These are phyloP conservation scores for Arxiozyma bovina DNA, from an alignment of 1,139 yeast species.

Conservation along the genomic window DNA sequence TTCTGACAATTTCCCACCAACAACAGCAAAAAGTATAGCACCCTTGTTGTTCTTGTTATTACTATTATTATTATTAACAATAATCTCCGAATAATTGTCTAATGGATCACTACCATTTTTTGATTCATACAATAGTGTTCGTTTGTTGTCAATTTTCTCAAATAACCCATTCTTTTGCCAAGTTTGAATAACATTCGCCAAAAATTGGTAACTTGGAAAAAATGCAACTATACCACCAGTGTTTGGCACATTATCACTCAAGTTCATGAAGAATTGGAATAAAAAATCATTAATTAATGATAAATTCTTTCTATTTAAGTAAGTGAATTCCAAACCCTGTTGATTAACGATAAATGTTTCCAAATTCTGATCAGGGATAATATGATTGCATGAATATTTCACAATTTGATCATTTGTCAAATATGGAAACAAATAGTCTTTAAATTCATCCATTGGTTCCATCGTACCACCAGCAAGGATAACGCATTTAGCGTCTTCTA, in stretches of 20 bases:
- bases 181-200: constrained; percentile 39
- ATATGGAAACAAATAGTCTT: constrained; percentile 57
- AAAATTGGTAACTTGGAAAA: constrained; percentile 76
- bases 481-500: constrained; percentile 60
- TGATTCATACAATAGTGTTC: constrained; percentile 52
- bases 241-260: constrained; percentile 46
- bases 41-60: too few species aligned
- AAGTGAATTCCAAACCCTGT: constrained; percentile 57
- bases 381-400: constrained; percentile 72
- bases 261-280: constrained; percentile 41
- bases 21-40: constrained; percentile 72
- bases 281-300: constrained; percentile 40
- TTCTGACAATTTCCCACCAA: constrained; percentile 90
- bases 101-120: constrained; percentile 42
- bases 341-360: constrained; percentile 47
- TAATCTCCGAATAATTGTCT: constrained; percentile 40
- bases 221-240: constrained; percentile 64
- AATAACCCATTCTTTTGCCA: constrained; percentile 44
- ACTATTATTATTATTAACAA: constrained; percentile 14
- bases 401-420: constrained; percentile 38
- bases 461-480: constrained; percentile 92
- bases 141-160: constrained; percentile 32
- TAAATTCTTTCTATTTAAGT: constrained; percentile 46
- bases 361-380: constrained; percentile 64
- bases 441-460: constrained; percentile 78